Conservation (phyloP, 257 asterid species). For the Scutellaria galericulata region DNA sequence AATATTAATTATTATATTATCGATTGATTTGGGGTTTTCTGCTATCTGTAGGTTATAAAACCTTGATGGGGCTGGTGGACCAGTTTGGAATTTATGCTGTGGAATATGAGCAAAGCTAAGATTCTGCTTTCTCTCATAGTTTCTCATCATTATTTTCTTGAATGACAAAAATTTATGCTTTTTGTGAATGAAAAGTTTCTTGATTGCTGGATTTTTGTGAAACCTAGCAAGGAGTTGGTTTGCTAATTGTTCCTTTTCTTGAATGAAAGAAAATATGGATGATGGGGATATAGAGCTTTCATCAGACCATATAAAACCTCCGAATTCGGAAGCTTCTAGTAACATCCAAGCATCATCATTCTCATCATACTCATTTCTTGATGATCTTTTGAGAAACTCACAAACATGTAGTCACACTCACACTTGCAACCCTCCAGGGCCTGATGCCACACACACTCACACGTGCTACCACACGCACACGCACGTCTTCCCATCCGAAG, state of each 20-base stretch:
- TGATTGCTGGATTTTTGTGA: slow-evolving; percentile 10
- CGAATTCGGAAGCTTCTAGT: slow-evolving; percentile 45
- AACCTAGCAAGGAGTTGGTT: background rate
- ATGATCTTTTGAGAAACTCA: slow-evolving; percentile 44
- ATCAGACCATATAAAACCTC: slow-evolving; percentile 30
- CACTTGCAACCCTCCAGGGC: slow-evolving; percentile 71
- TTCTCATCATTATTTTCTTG: slow-evolving; percentile 29
- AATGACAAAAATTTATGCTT: slow-evolving; percentile 6
- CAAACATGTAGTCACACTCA: slow-evolving; percentile 71
- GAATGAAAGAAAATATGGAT: slow-evolving; percentile 39
- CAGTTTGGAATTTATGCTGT: slow-evolving; percentile 23
- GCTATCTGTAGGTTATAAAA: slow-evolving; percentile 26
- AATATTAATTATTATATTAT: slow-evolving; percentile 1
- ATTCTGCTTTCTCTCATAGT: slow-evolving; percentile 20
- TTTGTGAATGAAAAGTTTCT: slow-evolving; percentile 1
- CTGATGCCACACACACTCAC: slow-evolving; percentile 65
- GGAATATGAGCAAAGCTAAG: slow-evolving; percentile 17
- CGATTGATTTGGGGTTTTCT: slow-evolving; percentile 21
- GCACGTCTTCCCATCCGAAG: slow-evolving; percentile 42
- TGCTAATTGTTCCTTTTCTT: background rate
- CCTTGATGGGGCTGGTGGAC: slow-evolving; percentile 24
- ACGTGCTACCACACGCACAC: slow-evolving; percentile 77
- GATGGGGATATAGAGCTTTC: slow-evolving; percentile 51
- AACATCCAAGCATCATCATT: slow-evolving; percentile 43
- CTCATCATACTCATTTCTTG: slow-evolving; percentile 50